Evolutionary conservation across 495 filamentous ascomycete genomes (phyloP).

Genomic region (Trichoderma virens): DNA sequence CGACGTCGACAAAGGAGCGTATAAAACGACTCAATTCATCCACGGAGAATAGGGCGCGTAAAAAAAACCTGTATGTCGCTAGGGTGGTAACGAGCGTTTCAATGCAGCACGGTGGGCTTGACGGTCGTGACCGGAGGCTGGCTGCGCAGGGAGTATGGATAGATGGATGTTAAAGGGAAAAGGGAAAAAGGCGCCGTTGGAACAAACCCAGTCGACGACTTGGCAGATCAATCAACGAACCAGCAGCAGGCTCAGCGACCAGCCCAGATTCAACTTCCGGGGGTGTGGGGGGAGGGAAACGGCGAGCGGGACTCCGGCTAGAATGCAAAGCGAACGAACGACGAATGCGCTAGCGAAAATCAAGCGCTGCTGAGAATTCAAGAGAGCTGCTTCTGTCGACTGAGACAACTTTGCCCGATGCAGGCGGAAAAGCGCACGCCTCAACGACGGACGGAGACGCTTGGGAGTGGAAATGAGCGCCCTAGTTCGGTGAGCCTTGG

Average conservation of each 20-base stretch:
- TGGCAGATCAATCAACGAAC: conserved; percentile 9
- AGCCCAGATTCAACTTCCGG: conserved; percentile 4
- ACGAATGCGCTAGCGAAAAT: conserved; percentile 5
- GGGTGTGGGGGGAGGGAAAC: conserved; percentile 3
- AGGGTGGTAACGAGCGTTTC: background rate
- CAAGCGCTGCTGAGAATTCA: background rate
- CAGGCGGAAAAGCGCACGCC: conserved; percentile 1
- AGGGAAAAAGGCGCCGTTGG: conserved; percentile 3
- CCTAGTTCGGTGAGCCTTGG: background rate
- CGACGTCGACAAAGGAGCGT: conserved; percentile 1
- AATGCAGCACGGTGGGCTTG: background rate
- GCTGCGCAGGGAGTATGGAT: background rate
- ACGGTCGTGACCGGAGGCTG: background rate
- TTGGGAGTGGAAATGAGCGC: background rate
- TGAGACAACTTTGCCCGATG: background rate
- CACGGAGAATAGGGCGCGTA: background rate
- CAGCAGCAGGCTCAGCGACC: background rate
- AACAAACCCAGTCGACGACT: background rate
- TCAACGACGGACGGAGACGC: background rate
- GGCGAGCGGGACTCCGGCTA: background rate
- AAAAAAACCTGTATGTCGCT: background rate
- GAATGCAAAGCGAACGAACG: conserved; percentile 4
- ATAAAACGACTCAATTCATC: conserved; percentile 4
- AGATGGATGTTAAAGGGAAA: conserved; percentile 4
- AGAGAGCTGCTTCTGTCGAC: background rate